Evolutionary conservation across 176 grass and related monocot species (phyloP), one percentile per base, ranked within the genome.

Genomic region (Oryza meyeriana): DNA sequence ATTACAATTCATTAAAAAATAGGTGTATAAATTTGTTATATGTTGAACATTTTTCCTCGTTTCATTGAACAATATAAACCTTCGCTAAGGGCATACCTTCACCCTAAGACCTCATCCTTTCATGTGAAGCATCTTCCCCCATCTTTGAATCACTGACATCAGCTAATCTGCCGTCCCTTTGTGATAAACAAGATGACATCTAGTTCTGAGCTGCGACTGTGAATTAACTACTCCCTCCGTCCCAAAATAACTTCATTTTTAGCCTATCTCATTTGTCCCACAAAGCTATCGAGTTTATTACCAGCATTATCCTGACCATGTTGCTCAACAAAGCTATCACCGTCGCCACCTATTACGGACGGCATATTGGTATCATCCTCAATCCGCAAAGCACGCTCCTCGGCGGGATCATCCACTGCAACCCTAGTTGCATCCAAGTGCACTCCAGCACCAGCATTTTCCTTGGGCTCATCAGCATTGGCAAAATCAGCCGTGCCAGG

Each of bases 21-120:
- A 29, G 55, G 27, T 27, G 55, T 28, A 61, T 17, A 62, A 24
- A 62, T 55, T 25, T 17, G 55, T 39, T 25, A 24, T 61, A 17
- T 76, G 6, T 22, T 38, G 25, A 38, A 52, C 11, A 57, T 26
- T 5, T 28, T 61, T 35, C n/a, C 35, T 62, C 26, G 22, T 62
- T 61, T 34, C 22, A 64, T 26, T 39, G 10, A 82, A 90, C 48
- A 31, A 25, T 34, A 12, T 69, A 52, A 85, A 79, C 12, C 31
- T 80, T 48, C 55, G n/a, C 12, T 40, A 55, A 85, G 50, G 39
- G 63, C 50, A 66, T 86, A 95, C 88, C 87, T 84, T 95, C 82
- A 92, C 70, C 82, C 26, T 79, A 85, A 84, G 88, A 83, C 52
- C 66, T 88, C 39, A 57, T 22, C 77, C 48, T 88, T 90, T 85